Base-by-base conservation (phyloP, 768 basidiomycete genomes). In the Psilocybe sp. region DNA sequence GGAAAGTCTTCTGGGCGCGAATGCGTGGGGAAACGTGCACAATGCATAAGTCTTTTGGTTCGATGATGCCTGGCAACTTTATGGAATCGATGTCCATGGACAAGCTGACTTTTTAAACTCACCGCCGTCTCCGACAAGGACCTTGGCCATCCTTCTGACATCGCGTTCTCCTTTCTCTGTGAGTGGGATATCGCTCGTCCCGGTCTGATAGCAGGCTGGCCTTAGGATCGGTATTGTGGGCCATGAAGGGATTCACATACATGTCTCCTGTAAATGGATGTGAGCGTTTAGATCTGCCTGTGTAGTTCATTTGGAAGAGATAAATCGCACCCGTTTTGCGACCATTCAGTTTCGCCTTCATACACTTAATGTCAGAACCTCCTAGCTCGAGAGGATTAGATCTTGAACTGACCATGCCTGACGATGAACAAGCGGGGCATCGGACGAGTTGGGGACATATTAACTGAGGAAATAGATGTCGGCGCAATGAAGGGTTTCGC, bases 261-360 rank as follows among this genome's bases (percentile, higher is more conserved):
- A 64, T 87, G 85, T 53, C 86, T 79, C 58, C 85, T 87, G 54
- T 38, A 33, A 16, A 31, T 35, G n/a, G 6, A 16, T 18, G 11
- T n/a, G 18, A 44, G 31, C 11, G 44, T 20, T 15, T 31, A 35
- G 20, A 10, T 12, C 33, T 13, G 41, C 48, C 32, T 8, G 3
- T 38, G 34, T 34, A 15, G 15, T 47, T 16, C 23, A 28, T 28
- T 28, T 28, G 4, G 7, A 28, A 28, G 23, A 7, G 7, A 7
- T 23, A 15, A 4, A 16, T 67, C 80, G 65, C 49, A 85, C 82
- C 92, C 93, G 58, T 88, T 93, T 39, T 87, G 60, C 14, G 90
- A 91, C 93, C 94, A 98, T 65, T 95, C 94, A 1, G 95, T 98
- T 73, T 97, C 89, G 31, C 92, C 89, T 92, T 45, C 28, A 43